These are phyloP conservation scores for Mucor ambiguus DNA, from an alignment of 371 early-diverging fungal species.

Conservation along the genomic window DNA sequence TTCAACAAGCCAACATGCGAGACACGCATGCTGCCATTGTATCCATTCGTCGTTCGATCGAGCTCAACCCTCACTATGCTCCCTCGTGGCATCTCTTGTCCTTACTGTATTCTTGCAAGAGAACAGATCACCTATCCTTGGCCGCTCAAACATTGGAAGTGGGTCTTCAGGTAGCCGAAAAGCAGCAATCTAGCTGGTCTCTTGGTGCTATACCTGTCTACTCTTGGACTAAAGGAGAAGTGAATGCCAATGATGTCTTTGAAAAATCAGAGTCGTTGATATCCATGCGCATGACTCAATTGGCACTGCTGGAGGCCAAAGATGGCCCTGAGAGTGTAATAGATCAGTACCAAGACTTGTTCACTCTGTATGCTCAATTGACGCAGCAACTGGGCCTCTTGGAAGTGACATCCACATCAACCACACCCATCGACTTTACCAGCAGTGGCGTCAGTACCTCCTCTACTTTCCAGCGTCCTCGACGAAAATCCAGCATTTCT, in stretches of 20 bases:
- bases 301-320: conserved; percentile 22
- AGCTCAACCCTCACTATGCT: conserved; percentile 59
- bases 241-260: conserved; percentile 20
- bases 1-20: conserved; percentile 78
- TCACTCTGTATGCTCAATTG: conserved; percentile 62
- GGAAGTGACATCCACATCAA: neutral
- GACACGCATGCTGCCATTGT: conserved; percentile 68
- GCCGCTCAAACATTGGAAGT: conserved; percentile 74
- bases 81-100: conserved; percentile 88
- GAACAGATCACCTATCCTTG: conserved; percentile 27
- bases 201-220: conserved; percentile 15
- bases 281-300: conserved; percentile 27
- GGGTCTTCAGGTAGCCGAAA: conserved; percentile 43
- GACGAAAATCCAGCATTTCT: conserved; percentile 14
- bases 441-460: neutral
- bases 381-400: conserved; percentile 29
- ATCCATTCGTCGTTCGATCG: conserved; percentile 62
- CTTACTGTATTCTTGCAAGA: conserved; percentile 65
- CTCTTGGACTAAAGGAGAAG: conserved; percentile 26
- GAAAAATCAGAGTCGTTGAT: conserved; percentile 30
- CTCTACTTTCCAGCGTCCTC: neutral
- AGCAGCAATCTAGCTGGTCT: neutral
- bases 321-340: conserved; percentile 58
- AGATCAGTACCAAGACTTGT: conserved; percentile 56
- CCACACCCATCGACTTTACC: neutral